phyloP scores from a whole-genome alignment of 306 rosid species.

The Prunus armeniaca region DNA sequence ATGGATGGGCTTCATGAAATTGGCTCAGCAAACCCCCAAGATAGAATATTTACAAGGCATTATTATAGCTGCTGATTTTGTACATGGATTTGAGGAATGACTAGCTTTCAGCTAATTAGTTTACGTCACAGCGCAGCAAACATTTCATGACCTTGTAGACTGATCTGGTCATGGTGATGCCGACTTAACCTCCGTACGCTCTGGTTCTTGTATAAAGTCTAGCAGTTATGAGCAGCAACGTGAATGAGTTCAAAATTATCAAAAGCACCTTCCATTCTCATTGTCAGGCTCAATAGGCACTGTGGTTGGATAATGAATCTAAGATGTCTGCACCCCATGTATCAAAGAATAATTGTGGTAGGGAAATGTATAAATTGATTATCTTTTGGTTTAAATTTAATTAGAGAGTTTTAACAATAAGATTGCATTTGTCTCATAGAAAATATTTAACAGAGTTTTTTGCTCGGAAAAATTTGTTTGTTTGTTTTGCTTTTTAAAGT shows the following conservation, averaged over 20 bases:
- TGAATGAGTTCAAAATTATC: slow-evolving; percentile 2
- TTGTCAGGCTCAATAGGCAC: neutral
- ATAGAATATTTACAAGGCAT: neutral
- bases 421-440: neutral
- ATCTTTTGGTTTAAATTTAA: neutral
- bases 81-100: slow-evolving; percentile 25
- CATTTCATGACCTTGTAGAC: slow-evolving; percentile 4
- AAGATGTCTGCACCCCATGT: neutral
- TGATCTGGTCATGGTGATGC: slow-evolving; percentile 24
- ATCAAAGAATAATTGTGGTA: neutral
- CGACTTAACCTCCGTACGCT: slow-evolving; percentile 25
- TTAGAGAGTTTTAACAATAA: neutral
- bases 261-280: slow-evolving; percentile 9
- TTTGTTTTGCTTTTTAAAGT: neutral
- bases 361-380: neutral
- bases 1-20: slow-evolving; percentile 54
- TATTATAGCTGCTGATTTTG: slow-evolving; percentile 19
- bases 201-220: slow-evolving; percentile 17
- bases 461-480: neutral
- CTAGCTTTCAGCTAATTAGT: slow-evolving; percentile 11
- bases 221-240: slow-evolving; percentile 23
- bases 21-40: neutral
- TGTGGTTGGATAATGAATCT: neutral
- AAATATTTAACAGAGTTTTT: neutral
- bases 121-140: slow-evolving; percentile 5